These are phyloP conservation scores for Colletotrichum horii DNA, from an alignment of 2,329 filamentous ascomycete species.

Conservation along the genomic window DNA sequence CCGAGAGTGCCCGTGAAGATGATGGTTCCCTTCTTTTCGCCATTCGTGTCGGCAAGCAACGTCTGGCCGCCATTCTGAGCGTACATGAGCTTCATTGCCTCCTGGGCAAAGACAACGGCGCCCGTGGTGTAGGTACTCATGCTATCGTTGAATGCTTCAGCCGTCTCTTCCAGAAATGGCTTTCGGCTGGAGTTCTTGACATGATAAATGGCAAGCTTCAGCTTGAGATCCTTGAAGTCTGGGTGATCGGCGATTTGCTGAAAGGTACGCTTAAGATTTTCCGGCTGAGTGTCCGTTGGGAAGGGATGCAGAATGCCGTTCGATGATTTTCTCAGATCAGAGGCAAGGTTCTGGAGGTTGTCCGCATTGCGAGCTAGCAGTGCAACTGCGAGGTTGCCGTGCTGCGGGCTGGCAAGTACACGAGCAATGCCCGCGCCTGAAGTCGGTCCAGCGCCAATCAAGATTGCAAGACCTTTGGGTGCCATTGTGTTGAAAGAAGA, in stretches of 20 bases:
- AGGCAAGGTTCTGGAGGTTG: constrained; percentile 44
- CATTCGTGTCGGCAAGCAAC: constrained; percentile 45
- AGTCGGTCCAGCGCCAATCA: constrained; percentile 55
- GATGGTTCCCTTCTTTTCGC: constrained; percentile 59
- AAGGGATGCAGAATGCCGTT: constrained; percentile 56
- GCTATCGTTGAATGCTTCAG: constrained; percentile 51
- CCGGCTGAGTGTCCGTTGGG: constrained; percentile 52
- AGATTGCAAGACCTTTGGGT: constrained; percentile 53
- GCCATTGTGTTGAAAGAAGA: constrained; percentile 37
- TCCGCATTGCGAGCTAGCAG: constrained; percentile 55
- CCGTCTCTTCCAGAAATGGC: constrained; percentile 59
- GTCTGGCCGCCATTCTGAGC: constrained; percentile 53
- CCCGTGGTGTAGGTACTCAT: constrained; percentile 59
- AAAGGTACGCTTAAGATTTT: constrained; percentile 52
- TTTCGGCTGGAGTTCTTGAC: constrained; percentile 61
- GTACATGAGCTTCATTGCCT: constrained; percentile 55
- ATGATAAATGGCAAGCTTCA: constrained; percentile 58
- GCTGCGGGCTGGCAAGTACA: constrained; percentile 52
- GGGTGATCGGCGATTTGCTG: constrained; percentile 50
- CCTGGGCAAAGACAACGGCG: constrained; percentile 60
- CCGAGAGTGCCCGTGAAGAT: constrained; percentile 64
- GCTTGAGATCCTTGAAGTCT: constrained; percentile 53
- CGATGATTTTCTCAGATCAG: constrained; percentile 43
- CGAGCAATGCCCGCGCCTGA: constrained; percentile 61
- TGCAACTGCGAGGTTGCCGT: constrained; percentile 61